These are phyloP conservation scores for Backusella luteola DNA, from an alignment of 192 early-diverging fungal genomes.

Conservation along the genomic window DNA sequence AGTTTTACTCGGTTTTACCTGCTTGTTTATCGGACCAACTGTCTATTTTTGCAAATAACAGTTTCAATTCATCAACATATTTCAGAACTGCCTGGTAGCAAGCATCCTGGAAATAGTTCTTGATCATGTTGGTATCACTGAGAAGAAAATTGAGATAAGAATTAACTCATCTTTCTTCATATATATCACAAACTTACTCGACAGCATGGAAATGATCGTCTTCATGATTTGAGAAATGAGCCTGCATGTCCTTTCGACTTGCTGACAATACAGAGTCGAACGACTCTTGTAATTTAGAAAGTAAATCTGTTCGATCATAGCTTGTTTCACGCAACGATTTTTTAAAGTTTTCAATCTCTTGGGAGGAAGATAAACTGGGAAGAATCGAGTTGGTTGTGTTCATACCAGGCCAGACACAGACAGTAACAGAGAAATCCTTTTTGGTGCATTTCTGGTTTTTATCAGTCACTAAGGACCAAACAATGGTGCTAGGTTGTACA, in stretches of 20 bases:
- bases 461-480: slow-evolving; percentile 35
- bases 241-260: slow-evolving; percentile 8
- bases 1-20: background rate
- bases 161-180: background rate
- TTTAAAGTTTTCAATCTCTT: slow-evolving; percentile 30
- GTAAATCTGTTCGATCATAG: slow-evolving; percentile 1
- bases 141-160: background rate
- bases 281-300: slow-evolving; percentile 6
- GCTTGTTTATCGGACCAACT: background rate
- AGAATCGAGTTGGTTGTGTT: background rate
- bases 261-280: slow-evolving; percentile 20
- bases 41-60: slow-evolving; percentile 1
- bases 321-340: slow-evolving; percentile 9
- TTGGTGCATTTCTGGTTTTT: background rate
- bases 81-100: background rate
- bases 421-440: slow-evolving; percentile 15
- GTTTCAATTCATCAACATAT: background rate
- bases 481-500: slow-evolving; percentile 38
- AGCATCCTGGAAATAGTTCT: background rate
- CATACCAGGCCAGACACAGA: slow-evolving; percentile 28
- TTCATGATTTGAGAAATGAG: background rate
- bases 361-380: slow-evolving; percentile 15
- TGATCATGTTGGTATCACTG: slow-evolving; percentile 11
- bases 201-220: slow-evolving; percentile 6
- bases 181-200: background rate